Evolutionary conservation across 305 asterid genomes (phyloP).

Genomic region (Fraxinus sp.): DNA sequence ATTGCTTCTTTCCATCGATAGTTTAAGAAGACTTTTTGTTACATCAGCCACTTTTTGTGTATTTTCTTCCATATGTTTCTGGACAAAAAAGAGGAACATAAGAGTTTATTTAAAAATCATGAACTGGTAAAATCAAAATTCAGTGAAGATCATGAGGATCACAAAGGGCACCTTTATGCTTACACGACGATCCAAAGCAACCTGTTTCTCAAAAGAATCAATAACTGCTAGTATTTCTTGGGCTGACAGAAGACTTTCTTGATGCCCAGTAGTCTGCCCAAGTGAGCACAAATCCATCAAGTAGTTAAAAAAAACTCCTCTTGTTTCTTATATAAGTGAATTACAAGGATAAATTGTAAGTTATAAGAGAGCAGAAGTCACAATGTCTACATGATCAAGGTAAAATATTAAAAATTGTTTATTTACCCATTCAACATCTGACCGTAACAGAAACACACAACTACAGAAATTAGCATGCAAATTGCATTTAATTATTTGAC

Average conservation of each 20-base stretch:
- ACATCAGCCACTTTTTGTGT: conserved; percentile 54
- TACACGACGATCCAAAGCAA: conserved; percentile 53
- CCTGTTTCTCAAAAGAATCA: conserved; percentile 56
- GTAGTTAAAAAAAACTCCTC: conserved; percentile 7
- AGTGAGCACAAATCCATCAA: conserved; percentile 22
- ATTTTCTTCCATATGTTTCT: conserved; percentile 74
- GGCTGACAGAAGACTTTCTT: conserved; percentile 41
- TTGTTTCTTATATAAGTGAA: conserved; percentile 10
- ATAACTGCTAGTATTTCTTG: conserved; percentile 46
- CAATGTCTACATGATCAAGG: conserved; percentile 5
- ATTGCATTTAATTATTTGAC: neutral
- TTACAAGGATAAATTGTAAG: neutral
- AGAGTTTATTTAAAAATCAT: conserved; percentile 17
- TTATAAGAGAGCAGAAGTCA: conserved; percentile 10
- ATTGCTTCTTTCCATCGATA: conserved; percentile 65
- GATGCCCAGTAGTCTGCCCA: conserved; percentile 47
- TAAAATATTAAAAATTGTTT: neutral
- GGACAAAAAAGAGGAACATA: conserved; percentile 35
- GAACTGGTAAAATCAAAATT: conserved; percentile 20
- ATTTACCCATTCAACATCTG: neutral
- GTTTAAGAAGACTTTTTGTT: conserved; percentile 46
- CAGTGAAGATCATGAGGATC: conserved; percentile 14
- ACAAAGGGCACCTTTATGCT: conserved; percentile 62
- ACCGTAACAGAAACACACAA: neutral
- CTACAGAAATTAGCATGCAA: neutral